Percentiles rank a stretch among this genome's conserved stretches.
Conservation (phyloP, 139 green algal species). For the Micromonas commoda region DNA sequence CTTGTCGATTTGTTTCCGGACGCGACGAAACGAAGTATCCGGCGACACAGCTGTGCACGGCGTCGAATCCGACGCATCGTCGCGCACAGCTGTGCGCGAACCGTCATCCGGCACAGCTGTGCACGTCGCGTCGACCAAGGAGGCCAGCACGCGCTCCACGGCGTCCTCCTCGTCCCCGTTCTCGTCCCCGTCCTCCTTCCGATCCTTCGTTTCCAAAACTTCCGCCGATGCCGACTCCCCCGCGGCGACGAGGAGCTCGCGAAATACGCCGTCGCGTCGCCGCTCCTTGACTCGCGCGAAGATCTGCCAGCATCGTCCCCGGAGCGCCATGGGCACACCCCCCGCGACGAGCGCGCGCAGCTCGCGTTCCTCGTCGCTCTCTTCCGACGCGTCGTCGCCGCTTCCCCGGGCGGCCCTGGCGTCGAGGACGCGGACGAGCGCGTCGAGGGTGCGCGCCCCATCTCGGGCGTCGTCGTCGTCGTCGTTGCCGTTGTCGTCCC, state of each 20-base stretch:
- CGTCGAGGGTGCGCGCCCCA: constrained; percentile 12
- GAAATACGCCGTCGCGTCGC: neutral
- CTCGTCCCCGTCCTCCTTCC: neutral
- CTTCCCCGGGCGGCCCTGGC: neutral
- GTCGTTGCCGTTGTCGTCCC: neutral
- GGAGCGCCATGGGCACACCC: constrained; percentile 47
- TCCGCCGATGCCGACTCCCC: neutral
- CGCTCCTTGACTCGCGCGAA: constrained; percentile 43
- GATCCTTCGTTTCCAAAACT: neutral
- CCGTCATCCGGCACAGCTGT: too few species aligned
- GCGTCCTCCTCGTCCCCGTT: too few species aligned
- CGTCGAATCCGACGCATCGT: too few species aligned
- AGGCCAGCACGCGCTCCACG: too few species aligned
- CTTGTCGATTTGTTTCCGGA: constrained; percentile 58
- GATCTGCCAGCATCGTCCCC: constrained; percentile 48
- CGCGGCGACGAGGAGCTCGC: neutral
- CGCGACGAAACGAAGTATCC: constrained; percentile 54
- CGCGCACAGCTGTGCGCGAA: too few species aligned
- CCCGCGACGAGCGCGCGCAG: constrained; percentile 48
- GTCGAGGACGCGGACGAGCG: neutral
- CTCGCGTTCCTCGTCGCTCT: constrained; percentile 26
- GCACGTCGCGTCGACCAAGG: too few species aligned
- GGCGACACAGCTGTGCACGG: too few species aligned
- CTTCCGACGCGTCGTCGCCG: neutral
- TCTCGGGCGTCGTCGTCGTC: constrained; percentile 12